Evolutionary conservation across 176 grass and related monocot genomes (phyloP).

Genomic region (Lolium multiflorum): DNA sequence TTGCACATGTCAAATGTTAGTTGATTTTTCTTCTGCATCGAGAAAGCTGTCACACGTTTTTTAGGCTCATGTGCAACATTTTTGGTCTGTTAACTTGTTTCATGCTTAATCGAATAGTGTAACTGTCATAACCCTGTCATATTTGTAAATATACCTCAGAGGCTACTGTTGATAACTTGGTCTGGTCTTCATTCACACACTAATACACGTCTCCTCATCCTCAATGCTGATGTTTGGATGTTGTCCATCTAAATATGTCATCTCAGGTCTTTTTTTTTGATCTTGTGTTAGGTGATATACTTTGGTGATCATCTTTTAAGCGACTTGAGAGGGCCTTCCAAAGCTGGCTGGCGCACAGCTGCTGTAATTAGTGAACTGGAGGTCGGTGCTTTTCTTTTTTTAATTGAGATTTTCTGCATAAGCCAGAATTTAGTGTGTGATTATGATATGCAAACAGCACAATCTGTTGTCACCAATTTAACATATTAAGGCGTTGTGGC

Average conservation of each 20-base stretch:
- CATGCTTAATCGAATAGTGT: conserved; percentile 35
- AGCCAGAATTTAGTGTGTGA: background rate
- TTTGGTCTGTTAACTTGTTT: conserved; percentile 20
- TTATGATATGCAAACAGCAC: conserved; percentile 29
- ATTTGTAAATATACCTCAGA: conserved; percentile 24
- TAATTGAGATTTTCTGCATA: conserved; percentile 13
- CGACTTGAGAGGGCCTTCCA: conserved; percentile 94
- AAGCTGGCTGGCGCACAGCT: conserved; percentile 98
- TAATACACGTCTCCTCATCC: conserved; percentile 3
- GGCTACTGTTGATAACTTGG: conserved; percentile 7
- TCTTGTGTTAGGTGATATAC: conserved; percentile 82
- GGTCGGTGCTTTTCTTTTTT: conserved; percentile 46
- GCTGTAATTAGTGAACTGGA: conserved; percentile 97
- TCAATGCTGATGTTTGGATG: conserved; percentile 8
- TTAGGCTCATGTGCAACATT: conserved; percentile 27
- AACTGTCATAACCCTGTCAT: conserved; percentile 12
- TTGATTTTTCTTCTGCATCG: conserved; percentile 26
- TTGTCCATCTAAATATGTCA: conserved; percentile 5
- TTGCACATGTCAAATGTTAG: background rate
- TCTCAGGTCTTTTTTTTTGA: conserved; percentile 39
- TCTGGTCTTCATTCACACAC: conserved; percentile 16
- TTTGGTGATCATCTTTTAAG: conserved; percentile 98
- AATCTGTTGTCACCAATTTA: conserved; percentile 5
- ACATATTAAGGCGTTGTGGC: conserved; percentile 17
- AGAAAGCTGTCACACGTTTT: background rate